Evolutionary conservation across 495 filamentous ascomycete species (phyloP), one percentile per base, ranked within the genome.

Genomic region (Neurospora discreta): DNA sequence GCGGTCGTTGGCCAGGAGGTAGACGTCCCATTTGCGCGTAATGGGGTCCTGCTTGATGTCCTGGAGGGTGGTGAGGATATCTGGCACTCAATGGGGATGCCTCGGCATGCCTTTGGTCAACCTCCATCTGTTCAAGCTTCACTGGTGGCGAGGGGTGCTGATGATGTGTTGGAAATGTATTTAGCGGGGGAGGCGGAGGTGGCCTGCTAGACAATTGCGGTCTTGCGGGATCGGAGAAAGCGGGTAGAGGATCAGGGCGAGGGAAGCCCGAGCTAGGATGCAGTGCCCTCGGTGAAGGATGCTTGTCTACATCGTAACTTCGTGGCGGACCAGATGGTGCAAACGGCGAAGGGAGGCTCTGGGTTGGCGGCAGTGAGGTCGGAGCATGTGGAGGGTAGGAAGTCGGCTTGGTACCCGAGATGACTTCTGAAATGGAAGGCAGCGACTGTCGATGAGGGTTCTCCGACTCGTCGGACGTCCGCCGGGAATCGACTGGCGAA

Each of bases 381-480:
- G 79, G 80, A 36, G 80, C 76, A 13, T 78, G 77, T 33, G 80
- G 79, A 15, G 82, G 76, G 58, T 80, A 83, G 18, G 78, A 74
- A 43, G 71, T 75, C 5, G 78, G 76, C 68, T 84, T 84, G 4
- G 78, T 75, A 39, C 77, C 79, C 2, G 81, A 79, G 43, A 86
- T 82, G 7, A 85, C 83, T 68, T 86, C 84, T n/a, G 80, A 81
- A 70, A 86, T 79, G 36, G 84, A 85, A 3, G 84, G 84, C 65
- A 86, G 76, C 9, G 84, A 86, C 73, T 86, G 83, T 23, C 84
- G 78, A 60, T 84, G 80, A 41, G 77, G 52, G 4, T 73, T 71
- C 15, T 85, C 83, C 42, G 77, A 71, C 68, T 83, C 83, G 67
- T 82, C 82, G 15, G 82, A 80, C 13, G 80, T 74, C 69, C 84